phyloP scores from a whole-genome alignment of 2,329 filamentous ascomycete species.

The Penicillium concentricum region DNA sequence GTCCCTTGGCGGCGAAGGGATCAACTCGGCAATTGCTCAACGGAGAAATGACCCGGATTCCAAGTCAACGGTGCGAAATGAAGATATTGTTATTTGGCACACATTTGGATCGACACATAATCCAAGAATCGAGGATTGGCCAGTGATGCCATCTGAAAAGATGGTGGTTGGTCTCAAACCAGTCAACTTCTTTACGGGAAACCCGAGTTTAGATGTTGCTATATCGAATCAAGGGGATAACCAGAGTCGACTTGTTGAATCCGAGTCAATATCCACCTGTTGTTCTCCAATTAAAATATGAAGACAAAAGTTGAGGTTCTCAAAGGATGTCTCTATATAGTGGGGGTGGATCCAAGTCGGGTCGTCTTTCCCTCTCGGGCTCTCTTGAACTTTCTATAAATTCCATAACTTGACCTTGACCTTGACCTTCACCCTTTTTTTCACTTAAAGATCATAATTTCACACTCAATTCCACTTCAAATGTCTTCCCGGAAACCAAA shows the following conservation, averaged over 20 bases:
- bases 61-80: constrained; percentile 25
- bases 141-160: constrained; percentile 37
- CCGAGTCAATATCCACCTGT: background rate
- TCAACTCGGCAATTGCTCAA: constrained; percentile 16
- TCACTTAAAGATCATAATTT: background rate
- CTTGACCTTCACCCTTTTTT: background rate
- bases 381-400: background rate
- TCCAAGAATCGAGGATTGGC: constrained; percentile 42
- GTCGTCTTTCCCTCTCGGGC: background rate
- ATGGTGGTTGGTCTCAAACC: constrained; percentile 24
- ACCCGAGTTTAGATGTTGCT: constrained; percentile 22
- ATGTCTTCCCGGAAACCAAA: constrained; percentile 3
- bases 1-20: constrained; percentile 25
- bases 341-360: constrained; percentile 1
- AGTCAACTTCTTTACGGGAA: constrained; percentile 23
- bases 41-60: constrained; percentile 22
- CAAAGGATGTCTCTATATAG: background rate
- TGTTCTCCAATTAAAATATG: background rate
- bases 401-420: background rate
- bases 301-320: background rate
- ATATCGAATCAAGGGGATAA: constrained; percentile 21
- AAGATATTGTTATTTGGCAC: constrained; percentile 40
- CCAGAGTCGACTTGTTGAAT: background rate
- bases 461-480: background rate
- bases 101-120: constrained; percentile 45